Evolutionary conservation across 2,329 filamentous ascomycete species (phyloP).

Genomic region (Alternaria gaisen): DNA sequence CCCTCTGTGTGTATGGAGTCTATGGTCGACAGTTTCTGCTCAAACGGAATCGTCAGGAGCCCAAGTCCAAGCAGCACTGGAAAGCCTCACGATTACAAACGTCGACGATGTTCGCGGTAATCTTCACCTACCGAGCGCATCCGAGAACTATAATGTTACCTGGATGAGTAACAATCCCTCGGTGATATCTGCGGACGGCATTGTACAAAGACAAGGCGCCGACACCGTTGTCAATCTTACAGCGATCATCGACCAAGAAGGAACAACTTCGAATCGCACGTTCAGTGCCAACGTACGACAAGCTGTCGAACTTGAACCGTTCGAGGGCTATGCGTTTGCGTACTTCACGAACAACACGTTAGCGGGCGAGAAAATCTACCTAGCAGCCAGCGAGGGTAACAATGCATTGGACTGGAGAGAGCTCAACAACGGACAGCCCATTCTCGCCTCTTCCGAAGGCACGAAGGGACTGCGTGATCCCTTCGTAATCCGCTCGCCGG

Average conservation of each 20-base stretch:
- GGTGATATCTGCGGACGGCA: constrained; percentile 49
- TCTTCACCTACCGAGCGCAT: constrained; percentile 45
- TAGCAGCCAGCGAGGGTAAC: constrained; percentile 63
- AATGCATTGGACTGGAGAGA: constrained; percentile 62
- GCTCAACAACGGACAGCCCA: constrained; percentile 59
- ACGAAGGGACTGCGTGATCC: constrained; percentile 63
- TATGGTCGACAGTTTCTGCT: constrained; percentile 13
- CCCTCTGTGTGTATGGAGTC: constrained; percentile 11
- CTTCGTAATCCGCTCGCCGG: constrained; percentile 61
- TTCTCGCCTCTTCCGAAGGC: constrained; percentile 57
- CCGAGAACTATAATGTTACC: constrained; percentile 43
- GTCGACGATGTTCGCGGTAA: constrained; percentile 53
- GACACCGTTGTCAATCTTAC: constrained; percentile 47
- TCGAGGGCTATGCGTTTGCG: constrained; percentile 61
- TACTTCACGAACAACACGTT: constrained; percentile 60
- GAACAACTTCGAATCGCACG: constrained; percentile 32
- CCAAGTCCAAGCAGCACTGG: constrained; percentile 20
- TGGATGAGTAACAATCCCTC: constrained; percentile 50
- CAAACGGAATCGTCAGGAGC: constrained; percentile 3
- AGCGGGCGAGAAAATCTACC: constrained; percentile 62
- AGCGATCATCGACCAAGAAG: constrained; percentile 44
- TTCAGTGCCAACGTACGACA: constrained; percentile 50
- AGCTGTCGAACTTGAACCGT: constrained; percentile 43
- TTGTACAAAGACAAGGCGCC: constrained; percentile 47
- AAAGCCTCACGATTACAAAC: constrained; percentile 38